A percentile compares a stretch with the other conserved stretches of the same genome.
Conservation (phyloP, 75 land plant genomes). For the Cryptomeria japonica region DNA sequence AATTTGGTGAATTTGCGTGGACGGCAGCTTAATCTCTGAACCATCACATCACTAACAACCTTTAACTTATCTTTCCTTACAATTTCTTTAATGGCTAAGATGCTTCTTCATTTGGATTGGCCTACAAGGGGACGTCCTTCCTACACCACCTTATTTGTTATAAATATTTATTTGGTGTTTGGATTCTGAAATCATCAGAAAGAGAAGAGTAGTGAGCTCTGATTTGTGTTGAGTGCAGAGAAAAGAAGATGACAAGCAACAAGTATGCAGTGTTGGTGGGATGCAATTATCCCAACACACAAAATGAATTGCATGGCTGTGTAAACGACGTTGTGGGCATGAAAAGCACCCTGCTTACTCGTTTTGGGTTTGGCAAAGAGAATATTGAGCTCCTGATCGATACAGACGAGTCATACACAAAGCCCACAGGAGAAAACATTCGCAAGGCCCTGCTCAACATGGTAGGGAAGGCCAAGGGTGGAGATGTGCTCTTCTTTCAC, state of each 20-base stretch:
- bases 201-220: background rate
- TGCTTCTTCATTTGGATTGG: background rate
- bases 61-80: background rate
- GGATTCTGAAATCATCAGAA: background rate
- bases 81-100: background rate
- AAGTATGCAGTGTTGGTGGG: constrained; percentile 65
- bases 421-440: constrained; percentile 79
- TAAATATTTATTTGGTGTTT: background rate
- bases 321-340: constrained; percentile 72
- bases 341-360: constrained; percentile 33
- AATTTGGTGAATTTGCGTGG: background rate
- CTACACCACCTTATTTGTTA: background rate
- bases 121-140: background rate
- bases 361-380: constrained; percentile 53
- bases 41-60: background rate
- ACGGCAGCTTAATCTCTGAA: background rate
- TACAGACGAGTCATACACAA: constrained; percentile 23
- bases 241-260: constrained; percentile 36
- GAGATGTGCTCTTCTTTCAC: constrained; percentile 80
- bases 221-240: constrained; percentile 2
- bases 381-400: constrained; percentile 62
- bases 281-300: constrained; percentile 71
- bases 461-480: constrained; percentile 37
- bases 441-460: constrained; percentile 39
- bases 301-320: constrained; percentile 74